Evolutionary conservation across 805 yeast genomes (phyloP), one percentile per base, ranked within the genome.

Genomic region (Blastobotrys americana): DNA sequence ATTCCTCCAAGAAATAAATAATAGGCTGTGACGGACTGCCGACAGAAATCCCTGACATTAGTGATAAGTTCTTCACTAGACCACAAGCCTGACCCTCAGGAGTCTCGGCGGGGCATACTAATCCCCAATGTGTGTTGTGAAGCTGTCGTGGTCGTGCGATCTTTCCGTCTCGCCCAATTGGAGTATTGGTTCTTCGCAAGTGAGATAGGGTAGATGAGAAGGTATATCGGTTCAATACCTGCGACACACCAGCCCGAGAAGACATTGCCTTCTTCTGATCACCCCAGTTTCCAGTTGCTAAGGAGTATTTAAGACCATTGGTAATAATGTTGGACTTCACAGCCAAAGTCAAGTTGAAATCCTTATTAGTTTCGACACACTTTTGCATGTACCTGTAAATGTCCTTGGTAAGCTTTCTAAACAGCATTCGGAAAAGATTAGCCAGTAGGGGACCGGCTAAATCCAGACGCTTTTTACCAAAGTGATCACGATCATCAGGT

Each of bases 41-140:
- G 52, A 93, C 98, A 21, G 98, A 90, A 42, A 93, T 88, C 73
- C 97, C 88, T 1, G 97, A 80, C 97, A 93, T 89, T 55, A 93
- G 71, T 1, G 97, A 89, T 63, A 93, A 73, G 67, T 93, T 93
- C 72, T 93, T 93, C 44, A 93, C 98, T 66, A 93, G 74, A 61
- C 99, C 99, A 84, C 99, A 93, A 28, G 99, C 98, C 71, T 93
- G 99, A 61, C 99, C 99, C 73, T 93, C 99, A 2, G 99, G 99
- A 15, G 99, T 93, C 68, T 93, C 99, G 19, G 99, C 99, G 42
- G 99, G 99, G 70, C 99, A 93, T 37, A 93, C 97, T 58, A 93
- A 76, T 60, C 99, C 99, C 99, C 99, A 93, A 70, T 93, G 99
- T 23, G 98, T 93, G 66, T 93, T 93, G 71, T 93, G 99, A 61